phyloP scores from a whole-genome alignment of 2,329 filamentous ascomycete species.

The Diaporthe nobilis region DNA sequence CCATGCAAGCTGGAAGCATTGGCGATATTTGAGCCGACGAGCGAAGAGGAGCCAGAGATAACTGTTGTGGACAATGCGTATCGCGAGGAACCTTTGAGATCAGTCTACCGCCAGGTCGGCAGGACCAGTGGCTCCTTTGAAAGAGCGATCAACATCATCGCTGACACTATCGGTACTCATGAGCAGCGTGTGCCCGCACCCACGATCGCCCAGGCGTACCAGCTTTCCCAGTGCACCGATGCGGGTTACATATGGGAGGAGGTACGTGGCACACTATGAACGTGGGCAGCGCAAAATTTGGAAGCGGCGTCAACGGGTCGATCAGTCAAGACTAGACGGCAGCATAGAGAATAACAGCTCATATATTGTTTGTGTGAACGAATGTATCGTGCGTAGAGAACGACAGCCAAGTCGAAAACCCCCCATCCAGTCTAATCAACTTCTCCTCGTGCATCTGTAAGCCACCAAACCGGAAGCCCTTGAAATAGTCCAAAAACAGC shows the following conservation, averaged over 20 bases:
- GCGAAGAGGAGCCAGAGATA: background rate
- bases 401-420: no score
- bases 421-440: no score
- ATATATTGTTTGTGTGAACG: no score
- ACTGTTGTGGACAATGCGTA: background rate
- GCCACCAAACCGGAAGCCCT: no score
- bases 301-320: background rate
- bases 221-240: background rate
- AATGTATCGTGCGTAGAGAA: no score
- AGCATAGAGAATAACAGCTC: no score
- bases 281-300: background rate
- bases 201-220: background rate
- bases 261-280: background rate
- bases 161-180: no score
- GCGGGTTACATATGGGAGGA: background rate
- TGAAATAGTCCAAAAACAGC: no score
- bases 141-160: background rate
- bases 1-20: background rate
- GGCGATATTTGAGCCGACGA: background rate
- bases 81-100: background rate
- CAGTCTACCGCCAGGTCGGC: background rate
- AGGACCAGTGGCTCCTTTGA: background rate
- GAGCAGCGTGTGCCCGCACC: background rate
- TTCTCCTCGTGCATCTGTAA: no score
- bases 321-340: no score